Conservation (phyloP, 345 rosid species). For the Salix brachista region DNA sequence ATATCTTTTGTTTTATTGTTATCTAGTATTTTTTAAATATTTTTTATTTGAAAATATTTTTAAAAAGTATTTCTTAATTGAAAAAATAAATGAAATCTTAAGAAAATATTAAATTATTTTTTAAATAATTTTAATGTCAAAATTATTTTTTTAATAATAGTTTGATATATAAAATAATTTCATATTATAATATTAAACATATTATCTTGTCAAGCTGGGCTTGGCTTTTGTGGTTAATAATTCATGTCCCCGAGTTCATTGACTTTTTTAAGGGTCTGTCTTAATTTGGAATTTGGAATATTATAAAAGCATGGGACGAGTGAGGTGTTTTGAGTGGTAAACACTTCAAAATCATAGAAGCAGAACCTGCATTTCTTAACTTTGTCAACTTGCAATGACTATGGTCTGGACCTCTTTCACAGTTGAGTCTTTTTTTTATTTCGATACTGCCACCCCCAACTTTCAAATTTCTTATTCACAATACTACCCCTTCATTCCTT, state of each 20-base stretch:
- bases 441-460: neutral
- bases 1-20: too few species aligned
- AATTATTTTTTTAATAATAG: too few species aligned
- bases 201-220: neutral
- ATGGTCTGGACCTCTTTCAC: neutral
- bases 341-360: neutral
- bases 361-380: neutral
- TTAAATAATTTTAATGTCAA: too few species aligned
- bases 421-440: neutral
- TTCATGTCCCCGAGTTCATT: neutral
- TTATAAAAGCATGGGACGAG: neutral
- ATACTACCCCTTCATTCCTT: neutral
- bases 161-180: too few species aligned
- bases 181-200: too few species aligned
- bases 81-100: too few species aligned
- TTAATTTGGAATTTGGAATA: too few species aligned
- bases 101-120: too few species aligned
- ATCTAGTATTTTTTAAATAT: too few species aligned
- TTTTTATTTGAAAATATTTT: too few species aligned
- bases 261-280: neutral
- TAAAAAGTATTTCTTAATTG: too few species aligned
- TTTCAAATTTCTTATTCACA: neutral
- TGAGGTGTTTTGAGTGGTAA: neutral
- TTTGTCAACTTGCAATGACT: slow-evolving; percentile 5
- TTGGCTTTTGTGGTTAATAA: neutral